Evolutionary conservation across 2,329 filamentous ascomycete genomes (phyloP).

Genomic region (Aschersonia sp.): DNA sequence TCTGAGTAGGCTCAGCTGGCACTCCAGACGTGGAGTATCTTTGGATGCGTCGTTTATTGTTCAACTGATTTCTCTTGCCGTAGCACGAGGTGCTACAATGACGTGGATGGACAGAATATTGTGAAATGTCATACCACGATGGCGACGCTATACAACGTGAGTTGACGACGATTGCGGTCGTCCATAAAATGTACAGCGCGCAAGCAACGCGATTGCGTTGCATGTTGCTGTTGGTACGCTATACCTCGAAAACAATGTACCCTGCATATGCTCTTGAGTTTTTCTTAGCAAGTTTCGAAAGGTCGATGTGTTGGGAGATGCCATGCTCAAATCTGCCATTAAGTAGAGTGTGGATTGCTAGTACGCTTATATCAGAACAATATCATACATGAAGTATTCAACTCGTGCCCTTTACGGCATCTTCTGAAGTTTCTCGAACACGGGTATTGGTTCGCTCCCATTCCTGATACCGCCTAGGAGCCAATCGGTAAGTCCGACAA

Average conservation of each 20-base stretch:
- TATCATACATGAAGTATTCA: too few species aligned
- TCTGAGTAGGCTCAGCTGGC: slow-evolving; percentile 23
- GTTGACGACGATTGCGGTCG: too few species aligned
- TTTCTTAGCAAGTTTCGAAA: too few species aligned
- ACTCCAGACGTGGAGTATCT: background rate
- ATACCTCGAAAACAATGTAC: too few species aligned
- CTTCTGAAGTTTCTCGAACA: slow-evolving; percentile 17
- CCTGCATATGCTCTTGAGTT: too few species aligned
- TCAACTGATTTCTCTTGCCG: background rate
- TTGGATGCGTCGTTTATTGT: background rate
- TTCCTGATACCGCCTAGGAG: slow-evolving; percentile 58
- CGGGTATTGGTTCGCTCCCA: slow-evolving; percentile 18
- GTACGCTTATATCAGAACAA: too few species aligned
- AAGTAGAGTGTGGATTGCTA: too few species aligned
- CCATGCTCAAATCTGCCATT: too few species aligned
- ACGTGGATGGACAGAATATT: slow-evolving; percentile 39
- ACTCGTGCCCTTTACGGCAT: background rate
- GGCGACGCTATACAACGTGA: background rate
- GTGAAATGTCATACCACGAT: slow-evolving; percentile 38
- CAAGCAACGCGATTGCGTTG: too few species aligned
- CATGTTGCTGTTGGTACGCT: too few species aligned
- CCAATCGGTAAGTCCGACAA: slow-evolving; percentile 92
- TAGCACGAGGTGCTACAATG: background rate
- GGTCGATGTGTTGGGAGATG: too few species aligned
- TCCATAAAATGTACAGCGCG: too few species aligned